Percentiles rank a stretch among this genome's conserved stretches.
Conservation (phyloP, 2,329 filamentous ascomycete genomes). For the Pseudocercospora pini-densiflorae region DNA sequence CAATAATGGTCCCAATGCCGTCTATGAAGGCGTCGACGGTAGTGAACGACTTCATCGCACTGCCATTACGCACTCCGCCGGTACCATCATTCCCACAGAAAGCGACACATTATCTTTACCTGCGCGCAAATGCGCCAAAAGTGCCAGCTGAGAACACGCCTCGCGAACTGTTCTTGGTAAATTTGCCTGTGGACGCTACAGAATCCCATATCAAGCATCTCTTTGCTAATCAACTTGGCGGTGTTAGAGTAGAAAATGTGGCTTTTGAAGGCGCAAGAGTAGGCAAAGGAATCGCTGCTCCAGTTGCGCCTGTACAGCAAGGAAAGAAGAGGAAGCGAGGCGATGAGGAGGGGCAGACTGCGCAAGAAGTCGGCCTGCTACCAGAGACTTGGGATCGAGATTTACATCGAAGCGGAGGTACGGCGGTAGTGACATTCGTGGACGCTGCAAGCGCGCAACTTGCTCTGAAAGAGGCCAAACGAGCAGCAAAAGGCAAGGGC, state of each 20-base stretch:
- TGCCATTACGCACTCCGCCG: constrained; percentile 70
- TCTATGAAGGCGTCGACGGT: constrained; percentile 28
- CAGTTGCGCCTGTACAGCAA: constrained; percentile 39
- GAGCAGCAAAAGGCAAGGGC: constrained; percentile 60
- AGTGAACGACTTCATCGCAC: constrained; percentile 67
- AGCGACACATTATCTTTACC: constrained; percentile 81
- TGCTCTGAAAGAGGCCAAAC: constrained; percentile 75
- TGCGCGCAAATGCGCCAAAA: constrained; percentile 82
- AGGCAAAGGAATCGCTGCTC: constrained; percentile 42
- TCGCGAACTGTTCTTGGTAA: constrained; percentile 87
- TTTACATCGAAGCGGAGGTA: constrained; percentile 73
- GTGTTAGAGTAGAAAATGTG: constrained; percentile 77
- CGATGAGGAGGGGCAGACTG: constrained; percentile 43
- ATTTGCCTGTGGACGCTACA: constrained; percentile 83
- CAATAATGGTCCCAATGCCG: constrained; percentile 25
- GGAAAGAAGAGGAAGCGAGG: constrained; percentile 62
- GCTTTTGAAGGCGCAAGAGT: constrained; percentile 70
- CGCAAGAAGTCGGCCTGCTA: constrained; percentile 55
- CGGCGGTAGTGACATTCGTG: constrained; percentile 81
- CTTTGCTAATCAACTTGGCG: constrained; percentile 74
- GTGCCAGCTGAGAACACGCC: constrained; percentile 73
- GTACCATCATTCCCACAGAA: constrained; percentile 65
- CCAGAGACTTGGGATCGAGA: constrained; percentile 75
- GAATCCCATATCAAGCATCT: constrained; percentile 75
- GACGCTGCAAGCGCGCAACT: constrained; percentile 78